Evolutionary conservation across 805 yeast species (phyloP), one percentile per base, ranked within the genome.

Genomic region (Pichia gijzeniarum): DNA sequence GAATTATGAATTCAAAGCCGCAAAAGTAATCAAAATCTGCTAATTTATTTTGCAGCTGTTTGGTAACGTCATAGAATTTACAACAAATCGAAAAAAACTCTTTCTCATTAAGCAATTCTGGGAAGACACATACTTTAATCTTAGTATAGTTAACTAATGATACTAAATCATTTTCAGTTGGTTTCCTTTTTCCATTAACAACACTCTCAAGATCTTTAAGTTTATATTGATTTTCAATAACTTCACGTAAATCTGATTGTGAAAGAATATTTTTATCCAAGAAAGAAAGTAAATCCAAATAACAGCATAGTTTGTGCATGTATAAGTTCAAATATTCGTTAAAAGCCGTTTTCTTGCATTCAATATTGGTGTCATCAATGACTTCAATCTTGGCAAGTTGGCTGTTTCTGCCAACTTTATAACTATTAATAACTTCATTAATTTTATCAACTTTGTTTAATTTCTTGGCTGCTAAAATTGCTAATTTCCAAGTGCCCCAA

Each of bases 401-500:
- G 0, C 79, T 68, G 54, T 85, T 85, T 59, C 89, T 69, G 0
- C 84, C 65, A 12, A 61, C 56, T 19, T 64, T 60, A 44, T 60
- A 62, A 10, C 59, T 48, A 1, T 49, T 27, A 13, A 76, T 59
- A n/a, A 66, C 51, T 2, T 52, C 36, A 1, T 50, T 13, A 1
- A 74, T 60, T 3, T 67, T 71, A 10, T 62, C 63, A 2, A 63
- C 41, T 44, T 61, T 54, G 12, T 55, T 62, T 19, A 73, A 51
- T 21, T 70, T 53, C 17, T 57, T 54, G 0, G 72, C 70, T 2
- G 89, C 65, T 38, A 68, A 64, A 18, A 77, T 70, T 41, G 75
- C 62, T 16, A 69, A 65, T 52, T 79, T 75, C 86, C 95, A 87
- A 33, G 88, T 77, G 46, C 77, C 75, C 70, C 78, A 90, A 60